Conservation (phyloP, 495 filamentous ascomycete genomes). For the Hypoxylon fragiforme region DNA sequence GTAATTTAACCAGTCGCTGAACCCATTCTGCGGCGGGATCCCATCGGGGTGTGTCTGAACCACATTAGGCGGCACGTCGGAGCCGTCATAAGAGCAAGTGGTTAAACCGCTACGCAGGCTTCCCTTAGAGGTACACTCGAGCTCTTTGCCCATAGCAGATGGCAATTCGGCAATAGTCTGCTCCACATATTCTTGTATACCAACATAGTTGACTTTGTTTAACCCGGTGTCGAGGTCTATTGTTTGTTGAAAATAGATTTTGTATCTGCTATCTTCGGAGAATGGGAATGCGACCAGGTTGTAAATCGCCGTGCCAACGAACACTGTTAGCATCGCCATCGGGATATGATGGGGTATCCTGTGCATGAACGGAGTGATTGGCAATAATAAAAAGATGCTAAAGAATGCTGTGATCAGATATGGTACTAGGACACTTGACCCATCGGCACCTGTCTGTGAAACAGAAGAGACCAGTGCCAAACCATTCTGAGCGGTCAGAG, state of each 20-base stretch:
- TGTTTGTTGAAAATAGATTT: constrained; percentile 82
- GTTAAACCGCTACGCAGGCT: constrained; percentile 49
- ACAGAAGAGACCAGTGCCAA: constrained; percentile 73
- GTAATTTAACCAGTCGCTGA: constrained; percentile 63
- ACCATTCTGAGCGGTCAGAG: constrained; percentile 71
- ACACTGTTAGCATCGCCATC: constrained; percentile 71
- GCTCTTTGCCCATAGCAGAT: constrained; percentile 63
- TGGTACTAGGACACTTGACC: constrained; percentile 63
- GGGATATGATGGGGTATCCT: constrained; percentile 84
- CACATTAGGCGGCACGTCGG: constrained; percentile 59
- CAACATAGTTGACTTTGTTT: constrained; percentile 70
- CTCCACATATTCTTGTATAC: constrained; percentile 71
- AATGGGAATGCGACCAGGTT: constrained; percentile 90
- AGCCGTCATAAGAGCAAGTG: constrained; percentile 72
- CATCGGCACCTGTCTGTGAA: constrained; percentile 80
- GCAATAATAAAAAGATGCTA: constrained; percentile 73
- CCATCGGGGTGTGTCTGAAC: constrained; percentile 45
- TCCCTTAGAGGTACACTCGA: constrained; percentile 53
- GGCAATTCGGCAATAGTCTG: constrained; percentile 69
- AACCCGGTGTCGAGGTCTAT: constrained; percentile 74
- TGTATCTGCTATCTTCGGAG: constrained; percentile 73
- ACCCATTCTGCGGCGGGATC: constrained; percentile 51
- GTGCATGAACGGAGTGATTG: constrained; percentile 82
- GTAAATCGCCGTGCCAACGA: constrained; percentile 78
- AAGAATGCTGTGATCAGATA: constrained; percentile 71